A percentile compares a stretch with the other conserved stretches of the same genome.
Evolutionary conservation across 345 rosid genomes (phyloP).

Genomic region (Sisymbrium irio): DNA sequence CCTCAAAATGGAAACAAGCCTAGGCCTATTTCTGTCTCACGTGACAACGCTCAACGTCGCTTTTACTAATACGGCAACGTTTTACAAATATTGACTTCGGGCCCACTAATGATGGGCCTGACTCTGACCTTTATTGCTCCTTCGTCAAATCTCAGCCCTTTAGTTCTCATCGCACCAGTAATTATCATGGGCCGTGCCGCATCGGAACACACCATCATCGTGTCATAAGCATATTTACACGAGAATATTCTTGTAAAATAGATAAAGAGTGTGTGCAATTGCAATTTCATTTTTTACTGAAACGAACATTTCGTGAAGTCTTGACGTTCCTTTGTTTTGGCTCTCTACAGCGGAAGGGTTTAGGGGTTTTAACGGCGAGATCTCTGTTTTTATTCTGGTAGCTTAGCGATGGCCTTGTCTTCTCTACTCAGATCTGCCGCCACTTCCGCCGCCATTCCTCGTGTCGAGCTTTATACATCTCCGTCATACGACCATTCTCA

Average conservation of each 20-base stretch:
- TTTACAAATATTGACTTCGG: not conserved
- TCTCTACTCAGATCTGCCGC: slow-evolving; percentile 61
- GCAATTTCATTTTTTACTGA: not conserved
- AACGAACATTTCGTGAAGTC: slow-evolving; percentile 2
- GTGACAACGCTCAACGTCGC: not conserved
- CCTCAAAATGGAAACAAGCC: not conserved
- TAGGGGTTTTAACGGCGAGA: slow-evolving; percentile 5
- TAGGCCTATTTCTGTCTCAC: not conserved
- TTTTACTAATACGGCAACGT: not conserved
- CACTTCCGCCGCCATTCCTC: slow-evolving; percentile 36
- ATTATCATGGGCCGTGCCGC: not conserved
- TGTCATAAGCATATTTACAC: slow-evolving; percentile 16
- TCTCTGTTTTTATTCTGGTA: not conserved
- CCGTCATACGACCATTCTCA: slow-evolving; percentile 43
- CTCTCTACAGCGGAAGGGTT: not conserved
- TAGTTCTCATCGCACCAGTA: not conserved
- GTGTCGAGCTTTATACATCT: slow-evolving; percentile 37
- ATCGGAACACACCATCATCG: not conserved
- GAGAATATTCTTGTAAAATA: slow-evolving; percentile 11
- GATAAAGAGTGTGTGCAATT: not conserved
- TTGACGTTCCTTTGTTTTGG: not conserved
- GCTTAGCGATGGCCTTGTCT: slow-evolving; percentile 55
- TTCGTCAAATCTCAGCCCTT: slow-evolving; percentile 4
- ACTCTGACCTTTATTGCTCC: not conserved
- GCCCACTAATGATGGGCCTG: slow-evolving; percentile 25